Base-by-base conservation (phyloP, 352 stramenopile species). In the Elongisporangium anandrum region DNA sequence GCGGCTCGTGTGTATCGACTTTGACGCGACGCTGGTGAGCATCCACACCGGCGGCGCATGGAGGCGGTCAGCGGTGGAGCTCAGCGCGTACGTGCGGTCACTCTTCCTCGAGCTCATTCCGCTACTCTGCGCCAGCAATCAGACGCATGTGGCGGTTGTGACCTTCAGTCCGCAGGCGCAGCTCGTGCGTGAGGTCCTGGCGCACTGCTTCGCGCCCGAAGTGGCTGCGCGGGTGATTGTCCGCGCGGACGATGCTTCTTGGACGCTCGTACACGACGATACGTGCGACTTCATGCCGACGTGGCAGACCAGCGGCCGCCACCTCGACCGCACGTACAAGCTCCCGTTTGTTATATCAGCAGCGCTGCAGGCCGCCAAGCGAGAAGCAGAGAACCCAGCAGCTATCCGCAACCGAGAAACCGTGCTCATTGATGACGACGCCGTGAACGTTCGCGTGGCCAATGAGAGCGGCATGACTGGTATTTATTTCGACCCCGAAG, bases 1-100 rank as follows among this genome's bases (percentile, higher is more conserved):
- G 16, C 87, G 79, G 39, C 77, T 94, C 52, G 79, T 94, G 26
- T 92, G 82, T 55, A 88, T 94, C 62, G 85, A 94, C 68, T 92
- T 94, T 59, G 85, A 94, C 57, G 75, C 83, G 50, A 94, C 85
- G 34, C 87, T 94, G 56, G 76, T 94, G 53, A 61, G 63, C 54
- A 70, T 94, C 19, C 85, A 94, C 71, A 94, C 85, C 9, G 74
- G 79, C 50, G 85, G 83, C 47, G 49, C 64, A 8, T 94, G 85
- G 85, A 49, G 64, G 8, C 54, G 45, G 2, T 77, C 80, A 9
- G 70, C 79, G 15, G 41, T 54, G 1, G 81, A 72, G 16, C 66
- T 94, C 21, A 63, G 60, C 13, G 47, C 54, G 12, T 67, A 91
- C 54, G 81, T 88, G 41, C 85, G 85, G 15, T 68, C 68, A 24